Conservation (phyloP, 2,329 filamentous ascomycete genomes). For the Pestalotiopsis sp. region DNA sequence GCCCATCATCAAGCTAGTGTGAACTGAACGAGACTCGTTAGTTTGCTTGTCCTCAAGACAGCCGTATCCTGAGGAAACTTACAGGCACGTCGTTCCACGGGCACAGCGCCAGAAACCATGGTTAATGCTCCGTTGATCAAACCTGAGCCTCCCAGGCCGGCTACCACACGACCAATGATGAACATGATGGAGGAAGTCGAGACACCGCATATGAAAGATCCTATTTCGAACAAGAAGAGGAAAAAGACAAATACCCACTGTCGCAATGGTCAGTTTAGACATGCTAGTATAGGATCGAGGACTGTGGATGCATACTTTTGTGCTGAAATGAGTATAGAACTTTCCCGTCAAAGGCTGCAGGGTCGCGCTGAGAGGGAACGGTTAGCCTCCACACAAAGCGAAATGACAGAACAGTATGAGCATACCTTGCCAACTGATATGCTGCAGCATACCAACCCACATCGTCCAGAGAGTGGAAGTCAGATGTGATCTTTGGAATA, state of each 20-base stretch:
- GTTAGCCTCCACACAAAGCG: neutral
- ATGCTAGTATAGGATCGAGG: neutral
- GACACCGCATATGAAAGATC: constrained; percentile 52
- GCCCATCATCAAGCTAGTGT: constrained; percentile 18
- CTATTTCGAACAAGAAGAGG: constrained; percentile 55
- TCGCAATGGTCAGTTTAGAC: neutral
- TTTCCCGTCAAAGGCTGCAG: constrained; percentile 31
- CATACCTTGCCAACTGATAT: constrained; percentile 17
- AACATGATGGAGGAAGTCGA: constrained; percentile 50
- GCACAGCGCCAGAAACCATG: constrained; percentile 44
- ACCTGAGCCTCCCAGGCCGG: constrained; percentile 52
- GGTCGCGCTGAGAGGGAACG: neutral
- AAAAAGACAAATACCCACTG: constrained; percentile 39
- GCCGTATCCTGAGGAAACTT: neutral
- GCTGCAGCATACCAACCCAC: constrained; percentile 20
- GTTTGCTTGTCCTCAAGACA: neutral
- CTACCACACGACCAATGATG: constrained; percentile 54
- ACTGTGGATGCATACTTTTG: constrained; percentile 27
- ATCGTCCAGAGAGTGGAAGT: constrained; percentile 19
- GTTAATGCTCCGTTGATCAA: constrained; percentile 51
- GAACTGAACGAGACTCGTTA: constrained; percentile 1
- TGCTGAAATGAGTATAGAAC: constrained; percentile 44
- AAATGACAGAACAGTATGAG: neutral
- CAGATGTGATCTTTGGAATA: constrained; percentile 17
- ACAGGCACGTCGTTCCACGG: constrained; percentile 39